phyloP scores from a whole-genome alignment of 495 filamentous ascomycete species.

The Opeltia flavorubescens region DNA sequence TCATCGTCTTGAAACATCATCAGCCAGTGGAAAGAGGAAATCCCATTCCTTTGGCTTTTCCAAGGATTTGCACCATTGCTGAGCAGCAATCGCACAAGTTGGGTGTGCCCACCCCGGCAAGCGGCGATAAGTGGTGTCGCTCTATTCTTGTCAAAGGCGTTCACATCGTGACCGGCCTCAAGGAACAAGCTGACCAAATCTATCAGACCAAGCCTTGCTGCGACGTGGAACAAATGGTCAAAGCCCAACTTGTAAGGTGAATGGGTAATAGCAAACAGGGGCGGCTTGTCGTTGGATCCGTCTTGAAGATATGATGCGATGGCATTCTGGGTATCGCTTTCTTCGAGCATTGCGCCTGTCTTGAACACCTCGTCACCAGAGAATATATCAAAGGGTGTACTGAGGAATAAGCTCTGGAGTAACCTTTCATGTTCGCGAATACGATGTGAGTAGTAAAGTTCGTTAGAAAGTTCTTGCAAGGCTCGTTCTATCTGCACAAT shows the following conservation, averaged over 20 bases:
- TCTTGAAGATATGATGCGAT: background rate
- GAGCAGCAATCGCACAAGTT: background rate
- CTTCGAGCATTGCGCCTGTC: background rate
- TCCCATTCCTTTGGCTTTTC: background rate
- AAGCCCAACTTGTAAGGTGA: background rate
- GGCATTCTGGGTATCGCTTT: background rate
- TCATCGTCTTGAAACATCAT: background rate
- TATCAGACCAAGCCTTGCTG: background rate
- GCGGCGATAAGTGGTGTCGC: background rate
- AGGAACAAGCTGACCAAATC: background rate
- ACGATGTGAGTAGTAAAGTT: background rate
- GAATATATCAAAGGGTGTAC: background rate
- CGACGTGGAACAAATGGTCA: background rate
- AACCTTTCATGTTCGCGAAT: background rate
- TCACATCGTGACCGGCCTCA: background rate
- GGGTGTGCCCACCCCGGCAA: background rate
- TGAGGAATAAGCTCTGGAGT: background rate
- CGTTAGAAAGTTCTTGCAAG: background rate
- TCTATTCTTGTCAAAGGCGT: background rate
- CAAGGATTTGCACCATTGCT: background rate
- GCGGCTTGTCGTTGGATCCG: background rate
- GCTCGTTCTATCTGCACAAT: background rate
- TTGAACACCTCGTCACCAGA: background rate
- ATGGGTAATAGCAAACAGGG: background rate
- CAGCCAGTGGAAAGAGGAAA: background rate